Evolutionary conservation across 495 filamentous ascomycete species (phyloP).

Genomic region (Podospora didyma): DNA sequence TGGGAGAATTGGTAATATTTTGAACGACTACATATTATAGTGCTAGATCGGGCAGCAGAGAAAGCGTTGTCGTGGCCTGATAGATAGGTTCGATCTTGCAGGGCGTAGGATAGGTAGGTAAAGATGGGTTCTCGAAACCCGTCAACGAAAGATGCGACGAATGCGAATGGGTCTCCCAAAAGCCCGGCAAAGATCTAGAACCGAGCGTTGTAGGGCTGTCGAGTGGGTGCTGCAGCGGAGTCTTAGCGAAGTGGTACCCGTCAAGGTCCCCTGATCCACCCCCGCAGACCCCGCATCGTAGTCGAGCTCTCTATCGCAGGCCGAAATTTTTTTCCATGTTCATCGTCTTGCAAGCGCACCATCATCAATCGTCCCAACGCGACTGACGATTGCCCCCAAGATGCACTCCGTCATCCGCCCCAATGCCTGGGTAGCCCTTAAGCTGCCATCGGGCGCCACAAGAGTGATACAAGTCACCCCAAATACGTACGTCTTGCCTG

Average conservation of each 20-base stretch:
- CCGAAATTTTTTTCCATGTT: background rate
- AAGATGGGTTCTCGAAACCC: too few relatives aligned
- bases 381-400: background rate
- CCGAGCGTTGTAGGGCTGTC: too few relatives aligned
- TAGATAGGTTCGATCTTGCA: too few relatives aligned
- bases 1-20: too few relatives aligned
- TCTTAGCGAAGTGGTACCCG: background rate
- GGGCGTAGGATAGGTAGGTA: too few relatives aligned
- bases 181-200: too few relatives aligned
- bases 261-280: background rate
- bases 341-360: background rate
- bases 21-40: too few relatives aligned
- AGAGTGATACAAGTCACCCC: constrained; percentile 62
- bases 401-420: constrained; percentile 55
- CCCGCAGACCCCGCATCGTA: constrained; percentile 1
- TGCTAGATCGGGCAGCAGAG: too few relatives aligned
- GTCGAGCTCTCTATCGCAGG: background rate
- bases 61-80: too few relatives aligned
- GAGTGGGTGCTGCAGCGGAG: background rate
- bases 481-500: constrained; percentile 65
- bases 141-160: too few relatives aligned
- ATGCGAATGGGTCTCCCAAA: too few relatives aligned
- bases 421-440: constrained; percentile 59
- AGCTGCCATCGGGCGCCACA: constrained; percentile 62
- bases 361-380: background rate